A percentile compares a stretch with the other conserved stretches of the same genome.
Evolutionary conservation across 2,329 filamentous ascomycete genomes (phyloP).

Genomic region (Alternaria rosae): DNA sequence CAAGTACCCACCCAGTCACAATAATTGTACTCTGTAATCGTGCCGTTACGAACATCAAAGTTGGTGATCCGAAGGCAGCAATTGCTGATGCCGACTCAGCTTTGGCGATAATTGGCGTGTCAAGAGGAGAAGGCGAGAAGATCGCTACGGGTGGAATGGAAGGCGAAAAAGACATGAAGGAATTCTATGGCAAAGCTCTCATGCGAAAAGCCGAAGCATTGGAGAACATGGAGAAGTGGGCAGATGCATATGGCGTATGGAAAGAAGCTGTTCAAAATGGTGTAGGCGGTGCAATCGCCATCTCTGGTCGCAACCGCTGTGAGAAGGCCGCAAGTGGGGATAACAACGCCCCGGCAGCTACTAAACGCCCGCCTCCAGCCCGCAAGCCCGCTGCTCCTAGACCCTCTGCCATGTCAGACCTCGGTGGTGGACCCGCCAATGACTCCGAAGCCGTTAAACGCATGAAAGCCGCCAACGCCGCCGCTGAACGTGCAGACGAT

Average conservation of each 20-base stretch:
- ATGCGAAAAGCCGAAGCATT: slow-evolving; percentile 95
- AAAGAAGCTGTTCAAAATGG: slow-evolving; percentile 81
- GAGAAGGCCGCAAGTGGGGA: slow-evolving; percentile 74
- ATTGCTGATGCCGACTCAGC: slow-evolving; percentile 85
- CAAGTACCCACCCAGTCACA: slow-evolving; percentile 78
- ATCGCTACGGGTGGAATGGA: slow-evolving; percentile 71
- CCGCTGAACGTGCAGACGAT: slow-evolving; percentile 85
- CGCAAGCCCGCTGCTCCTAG: slow-evolving; percentile 37
- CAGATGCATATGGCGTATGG: slow-evolving; percentile 83
- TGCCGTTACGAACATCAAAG: slow-evolving; percentile 88
- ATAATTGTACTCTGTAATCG: slow-evolving; percentile 94
- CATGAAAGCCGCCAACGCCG: slow-evolving; percentile 82
- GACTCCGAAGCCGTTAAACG: slow-evolving; percentile 79
- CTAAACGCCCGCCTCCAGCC: slow-evolving; percentile 36
- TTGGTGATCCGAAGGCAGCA: slow-evolving; percentile 87
- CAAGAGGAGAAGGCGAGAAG: slow-evolving; percentile 79
- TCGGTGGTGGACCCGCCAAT: slow-evolving; percentile 55
- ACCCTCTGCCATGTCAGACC: slow-evolving; percentile 54
- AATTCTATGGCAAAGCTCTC: slow-evolving; percentile 91
- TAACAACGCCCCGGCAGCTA: slow-evolving; percentile 21
- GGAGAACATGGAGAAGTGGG: slow-evolving; percentile 95
- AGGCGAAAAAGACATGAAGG: slow-evolving; percentile 81
- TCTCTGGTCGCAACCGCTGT: slow-evolving; percentile 86
- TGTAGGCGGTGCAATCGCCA: slow-evolving; percentile 83
- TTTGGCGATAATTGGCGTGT: slow-evolving; percentile 78